Evolutionary conservation across 306 rosid species (phyloP).

Genomic region (Vicia faba): DNA sequence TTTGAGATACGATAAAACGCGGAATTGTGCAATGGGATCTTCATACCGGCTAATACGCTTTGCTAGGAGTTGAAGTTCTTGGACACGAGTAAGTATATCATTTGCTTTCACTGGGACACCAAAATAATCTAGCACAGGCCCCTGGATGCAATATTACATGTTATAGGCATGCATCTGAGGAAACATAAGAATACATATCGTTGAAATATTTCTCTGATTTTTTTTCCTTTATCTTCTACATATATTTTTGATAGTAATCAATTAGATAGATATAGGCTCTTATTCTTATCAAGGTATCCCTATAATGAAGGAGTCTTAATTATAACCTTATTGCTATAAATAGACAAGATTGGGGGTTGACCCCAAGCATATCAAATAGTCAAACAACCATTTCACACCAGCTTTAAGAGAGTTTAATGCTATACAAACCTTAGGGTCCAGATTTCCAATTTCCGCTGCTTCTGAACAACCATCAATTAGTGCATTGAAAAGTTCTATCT

Average conservation of each 20-base stretch:
- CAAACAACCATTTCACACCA: constrained; percentile 26
- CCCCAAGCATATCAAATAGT: neutral
- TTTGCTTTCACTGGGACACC: constrained; percentile 94
- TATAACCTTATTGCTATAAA: neutral
- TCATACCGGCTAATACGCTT: constrained; percentile 94
- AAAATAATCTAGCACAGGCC: constrained; percentile 93
- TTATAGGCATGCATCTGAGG: constrained; percentile 31
- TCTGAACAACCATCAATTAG: constrained; percentile 87
- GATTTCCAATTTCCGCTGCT: constrained; percentile 73
- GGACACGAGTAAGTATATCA: constrained; percentile 86
- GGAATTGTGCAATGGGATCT: constrained; percentile 90
- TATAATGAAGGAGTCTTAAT: neutral
- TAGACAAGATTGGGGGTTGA: neutral
- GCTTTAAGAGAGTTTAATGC: constrained; percentile 4
- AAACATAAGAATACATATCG: constrained; percentile 18
- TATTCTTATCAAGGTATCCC: neutral
- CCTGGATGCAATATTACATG: constrained; percentile 59
- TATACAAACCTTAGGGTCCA: constrained; percentile 81
- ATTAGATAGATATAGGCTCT: neutral
- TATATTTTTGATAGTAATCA: neutral
- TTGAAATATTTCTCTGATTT: neutral
- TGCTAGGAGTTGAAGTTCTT: constrained; percentile 87
- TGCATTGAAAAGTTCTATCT: constrained; percentile 77
- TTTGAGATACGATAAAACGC: constrained; percentile 76
- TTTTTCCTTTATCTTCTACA: neutral